Conservation (phyloP, 164 flowering plant species). For the grape (Vitis vinifera) region ASM3070453v1 NC_081818.1:26652501-26653000, state of each 20-base stretch:
- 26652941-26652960: slow-evolving; percentile 20
- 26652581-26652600: slow-evolving; percentile 41
- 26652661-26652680: slow-evolving; percentile 57
- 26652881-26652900: slow-evolving; percentile 40
- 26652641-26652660: slow-evolving; percentile 50
- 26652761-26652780: no score
- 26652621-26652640: slow-evolving; percentile 62
- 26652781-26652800: no score
- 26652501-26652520: slow-evolving; percentile 62
- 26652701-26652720: slow-evolving; percentile 2
- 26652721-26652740: not conserved
- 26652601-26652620: slow-evolving; percentile 67
- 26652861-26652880: slow-evolving; percentile 45
- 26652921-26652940: slow-evolving; percentile 40
- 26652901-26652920: slow-evolving; percentile 54
- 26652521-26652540: slow-evolving; percentile 64
- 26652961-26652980: slow-evolving; percentile 67
- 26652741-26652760: no score
- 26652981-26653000: slow-evolving; percentile 8
- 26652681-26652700: slow-evolving; percentile 53
- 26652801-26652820: no score
- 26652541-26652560: slow-evolving; percentile 81
- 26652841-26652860: slow-evolving; percentile 72
- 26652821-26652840: slow-evolving; percentile 39
- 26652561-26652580: slow-evolving; percentile 56